Base-by-base conservation (phyloP, 2,329 filamentous ascomycete genomes). In the Alternaria gaisen region DNA sequence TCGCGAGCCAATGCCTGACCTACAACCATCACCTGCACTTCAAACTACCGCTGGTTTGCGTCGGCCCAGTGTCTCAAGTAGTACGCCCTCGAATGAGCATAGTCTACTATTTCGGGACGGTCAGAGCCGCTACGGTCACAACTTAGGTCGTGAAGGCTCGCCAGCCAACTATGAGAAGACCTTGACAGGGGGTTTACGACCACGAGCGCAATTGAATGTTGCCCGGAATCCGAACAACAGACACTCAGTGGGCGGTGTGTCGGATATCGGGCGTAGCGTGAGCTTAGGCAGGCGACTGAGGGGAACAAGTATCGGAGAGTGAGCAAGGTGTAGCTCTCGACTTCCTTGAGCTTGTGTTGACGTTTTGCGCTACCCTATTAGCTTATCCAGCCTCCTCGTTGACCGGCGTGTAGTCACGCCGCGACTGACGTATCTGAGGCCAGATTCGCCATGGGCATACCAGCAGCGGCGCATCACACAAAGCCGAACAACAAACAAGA, bases 1-100 rank as follows among this genome's bases (percentile, higher is more conserved):
- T 11, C 72, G 76, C 7, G 73, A 79, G 40, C 78, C 78, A 3
- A 68, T 80, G 63, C 77, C 77, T 7, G 74, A 77, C 41, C 64
- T 75, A 11, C 73, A 74, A 41, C 72, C 74, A 32, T 74, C 72
- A 8, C 74, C 73, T 14, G 65, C 72, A 5, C 51, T 77, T 16
- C 74, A 74, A 46, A 66, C 67, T 5, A 71, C 71, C 11, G 44
- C 70, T 5, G 65, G 65, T n/a, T 63, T 72, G 3, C 75, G 75
- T n/a, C 72, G 75, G 8, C 76, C 75, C 1, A 76, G 72, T 11
- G 62, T 73, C 5, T 63, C 71, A 7, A 69, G 68, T 24, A 68
- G 67, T 24, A 55, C 53, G 12, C 55, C 58, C 8, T 60, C 46
- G 9, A 73, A 70, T 36, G 72, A 76, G 47, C 73, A 73, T 53